A percentile compares a stretch with the other conserved stretches of the same genome.
phyloP scores from a whole-genome alignment of 352 stramenopile species.

The Globisporangium viniferum region DNA sequence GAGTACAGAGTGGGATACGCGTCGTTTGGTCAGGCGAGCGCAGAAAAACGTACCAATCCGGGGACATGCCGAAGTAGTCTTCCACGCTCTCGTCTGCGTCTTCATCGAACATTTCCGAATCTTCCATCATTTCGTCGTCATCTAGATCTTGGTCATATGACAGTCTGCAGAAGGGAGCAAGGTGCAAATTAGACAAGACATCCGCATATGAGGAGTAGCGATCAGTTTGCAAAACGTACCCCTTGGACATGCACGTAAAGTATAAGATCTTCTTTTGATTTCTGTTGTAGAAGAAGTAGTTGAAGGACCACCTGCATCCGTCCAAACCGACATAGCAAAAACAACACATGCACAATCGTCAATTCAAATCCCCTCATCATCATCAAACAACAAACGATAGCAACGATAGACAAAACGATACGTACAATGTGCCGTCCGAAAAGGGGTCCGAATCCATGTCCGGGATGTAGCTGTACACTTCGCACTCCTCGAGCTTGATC shows the following conservation, averaged over 20 bases:
- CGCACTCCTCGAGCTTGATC: slow-evolving; percentile 87
- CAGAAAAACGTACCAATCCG: slow-evolving; percentile 58
- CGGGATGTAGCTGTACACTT: slow-evolving; percentile 92
- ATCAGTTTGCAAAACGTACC: slow-evolving; percentile 30
- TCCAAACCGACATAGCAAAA: background rate
- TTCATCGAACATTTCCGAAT: slow-evolving; percentile 59
- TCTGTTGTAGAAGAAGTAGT: slow-evolving; percentile 96
- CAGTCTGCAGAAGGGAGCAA: slow-evolving; percentile 27
- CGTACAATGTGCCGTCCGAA: slow-evolving; percentile 85
- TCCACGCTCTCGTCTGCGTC: slow-evolving; percentile 77
- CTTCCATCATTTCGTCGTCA: slow-evolving; percentile 84
- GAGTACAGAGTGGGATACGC: background rate
- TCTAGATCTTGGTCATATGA: slow-evolving; percentile 69
- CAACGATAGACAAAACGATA: background rate
- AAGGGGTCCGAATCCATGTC: slow-evolving; percentile 94
- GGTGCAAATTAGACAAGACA: background rate
- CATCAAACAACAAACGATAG: background rate
- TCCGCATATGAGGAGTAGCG: background rate
- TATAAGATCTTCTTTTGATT: slow-evolving; percentile 92
- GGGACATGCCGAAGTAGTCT: slow-evolving; percentile 85
- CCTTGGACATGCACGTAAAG: slow-evolving; percentile 91
- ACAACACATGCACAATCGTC: background rate
- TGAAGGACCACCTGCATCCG: slow-evolving; percentile 87
- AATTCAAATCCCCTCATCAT: background rate
- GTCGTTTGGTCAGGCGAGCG: background rate